A percentile compares a stretch with the other conserved stretches of the same genome.
phyloP scores from a whole-genome alignment of 2,329 filamentous ascomycete genomes.

The Fusarium sp. region DNA sequence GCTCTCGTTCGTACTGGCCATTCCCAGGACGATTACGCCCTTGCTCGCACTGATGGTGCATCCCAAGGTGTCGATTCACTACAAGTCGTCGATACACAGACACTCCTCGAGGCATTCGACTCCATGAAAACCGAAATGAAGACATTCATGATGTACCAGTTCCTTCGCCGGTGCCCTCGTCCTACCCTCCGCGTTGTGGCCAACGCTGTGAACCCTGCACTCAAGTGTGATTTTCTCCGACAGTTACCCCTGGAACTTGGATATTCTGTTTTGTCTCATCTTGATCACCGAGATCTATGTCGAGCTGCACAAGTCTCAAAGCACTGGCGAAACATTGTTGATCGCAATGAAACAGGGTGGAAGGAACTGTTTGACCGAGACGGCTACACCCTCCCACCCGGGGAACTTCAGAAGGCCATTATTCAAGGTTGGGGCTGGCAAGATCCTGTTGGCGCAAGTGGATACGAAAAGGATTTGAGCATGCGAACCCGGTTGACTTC shows the following conservation, averaged over 20 bases:
- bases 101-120: slow-evolving; percentile 89
- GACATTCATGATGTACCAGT: slow-evolving; percentile 95
- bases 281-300: slow-evolving; percentile 87
- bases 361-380: slow-evolving; percentile 89
- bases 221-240: slow-evolving; percentile 93
- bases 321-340: slow-evolving; percentile 89
- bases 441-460: slow-evolving; percentile 77
- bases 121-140: slow-evolving; percentile 91
- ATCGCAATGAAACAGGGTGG: slow-evolving; percentile 95
- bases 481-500: slow-evolving; percentile 61
- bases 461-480: slow-evolving; percentile 84
- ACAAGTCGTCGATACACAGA: slow-evolving; percentile 79
- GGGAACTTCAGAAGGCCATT: slow-evolving; percentile 87
- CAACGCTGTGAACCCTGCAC: slow-evolving; percentile 87
- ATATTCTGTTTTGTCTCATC: slow-evolving; percentile 85
- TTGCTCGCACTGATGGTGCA: slow-evolving; percentile 38
- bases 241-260: slow-evolving; percentile 87
- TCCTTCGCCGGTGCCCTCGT: slow-evolving; percentile 86
- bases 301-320: slow-evolving; percentile 93
- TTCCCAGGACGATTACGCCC: slow-evolving; percentile 38
- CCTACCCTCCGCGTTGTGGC: slow-evolving; percentile 90
- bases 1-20: slow-evolving; percentile 39
- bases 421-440: slow-evolving; percentile 98
- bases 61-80: slow-evolving; percentile 21
- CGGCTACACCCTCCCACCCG: slow-evolving; percentile 79